A percentile compares a stretch with the other conserved stretches of the same genome.
Evolutionary conservation across 352 stramenopile species (phyloP).

Genomic region (Phytophthora aleatoria): DNA sequence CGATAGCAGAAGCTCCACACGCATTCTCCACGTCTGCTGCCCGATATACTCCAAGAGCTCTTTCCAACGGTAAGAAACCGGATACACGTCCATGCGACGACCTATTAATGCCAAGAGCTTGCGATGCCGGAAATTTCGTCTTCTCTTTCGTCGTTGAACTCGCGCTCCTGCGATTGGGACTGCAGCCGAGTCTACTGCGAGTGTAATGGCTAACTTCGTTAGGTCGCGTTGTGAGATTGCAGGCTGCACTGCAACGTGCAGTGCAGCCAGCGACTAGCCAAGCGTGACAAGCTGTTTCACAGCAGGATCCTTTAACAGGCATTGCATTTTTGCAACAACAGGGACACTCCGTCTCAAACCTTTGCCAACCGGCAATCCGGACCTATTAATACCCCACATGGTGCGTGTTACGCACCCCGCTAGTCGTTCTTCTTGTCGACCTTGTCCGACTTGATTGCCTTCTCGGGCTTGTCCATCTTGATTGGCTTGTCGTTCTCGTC

Average conservation of each 20-base stretch:
- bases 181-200: slow-evolving; percentile 1
- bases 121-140: slow-evolving; percentile 3
- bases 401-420: slow-evolving; percentile 3
- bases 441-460: slow-evolving; percentile 19
- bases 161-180: slow-evolving; percentile 12
- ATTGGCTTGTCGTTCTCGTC: slow-evolving; percentile 45
- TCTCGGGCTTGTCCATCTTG: slow-evolving; percentile 20
- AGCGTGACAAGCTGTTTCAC: slow-evolving; percentile 19
- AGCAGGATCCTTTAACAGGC: slow-evolving; percentile 9
- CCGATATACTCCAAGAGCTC: slow-evolving; percentile 19
- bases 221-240: slow-evolving; percentile 19
- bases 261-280: slow-evolving; percentile 23
- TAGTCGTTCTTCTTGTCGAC: slow-evolving; percentile 41
- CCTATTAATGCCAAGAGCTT: background rate
- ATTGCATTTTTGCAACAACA: slow-evolving; percentile 18
- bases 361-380: slow-evolving; percentile 6
- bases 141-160: slow-evolving; percentile 18
- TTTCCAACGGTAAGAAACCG: background rate
- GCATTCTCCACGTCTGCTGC: slow-evolving; percentile 12
- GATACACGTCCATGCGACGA: slow-evolving; percentile 4
- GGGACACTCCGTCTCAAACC: slow-evolving; percentile 17
- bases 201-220: slow-evolving; percentile 31
- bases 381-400: slow-evolving; percentile 1
- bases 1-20: slow-evolving; percentile 6
- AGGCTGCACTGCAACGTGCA: slow-evolving; percentile 9